Conservation (phyloP, 371 early-diverging fungal genomes). For the Dinochytrium kinnereticum region DNA sequence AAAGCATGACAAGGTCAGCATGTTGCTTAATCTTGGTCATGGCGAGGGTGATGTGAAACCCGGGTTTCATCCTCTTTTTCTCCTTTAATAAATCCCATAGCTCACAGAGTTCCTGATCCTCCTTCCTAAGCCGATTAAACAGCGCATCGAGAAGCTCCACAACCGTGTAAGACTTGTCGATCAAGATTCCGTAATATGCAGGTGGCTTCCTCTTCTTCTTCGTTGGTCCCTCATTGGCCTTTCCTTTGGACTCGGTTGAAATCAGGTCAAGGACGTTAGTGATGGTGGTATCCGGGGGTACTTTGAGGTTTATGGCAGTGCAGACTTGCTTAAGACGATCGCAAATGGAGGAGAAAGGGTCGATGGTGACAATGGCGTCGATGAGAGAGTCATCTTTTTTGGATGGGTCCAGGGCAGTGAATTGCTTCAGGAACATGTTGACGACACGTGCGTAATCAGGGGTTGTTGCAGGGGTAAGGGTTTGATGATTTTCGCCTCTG, state of each 20-base stretch:
- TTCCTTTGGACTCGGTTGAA: not conserved
- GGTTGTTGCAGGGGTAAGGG: conserved; percentile 65
- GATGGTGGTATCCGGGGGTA: not conserved
- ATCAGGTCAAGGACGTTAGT: not conserved
- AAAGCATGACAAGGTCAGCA: not conserved
- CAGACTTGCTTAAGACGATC: conserved; percentile 26
- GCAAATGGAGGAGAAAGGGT: conserved; percentile 23
- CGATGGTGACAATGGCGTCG: conserved; percentile 58
- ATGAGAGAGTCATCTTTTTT: conserved; percentile 51
- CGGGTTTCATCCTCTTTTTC: not conserved
- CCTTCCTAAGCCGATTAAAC: not conserved
- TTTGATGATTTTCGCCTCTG: conserved; percentile 80
- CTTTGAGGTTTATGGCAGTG: conserved; percentile 16
- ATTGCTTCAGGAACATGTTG: conserved; percentile 53
- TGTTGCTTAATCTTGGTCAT: not conserved
- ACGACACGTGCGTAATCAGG: conserved; percentile 61
- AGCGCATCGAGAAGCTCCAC: not conserved
- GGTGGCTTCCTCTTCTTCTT: conserved; percentile 3
- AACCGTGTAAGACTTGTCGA: not conserved
- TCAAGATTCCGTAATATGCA: conserved; percentile 9
- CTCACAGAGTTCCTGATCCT: not conserved
- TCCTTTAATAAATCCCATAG: not conserved
- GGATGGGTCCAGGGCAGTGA: conserved; percentile 60
- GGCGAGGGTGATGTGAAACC: conserved; percentile 19
- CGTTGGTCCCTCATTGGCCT: not conserved